These are phyloP conservation scores for Tulasnella sp. DNA, from an alignment of 768 basidiomycete species.

Conservation along the genomic window DNA sequence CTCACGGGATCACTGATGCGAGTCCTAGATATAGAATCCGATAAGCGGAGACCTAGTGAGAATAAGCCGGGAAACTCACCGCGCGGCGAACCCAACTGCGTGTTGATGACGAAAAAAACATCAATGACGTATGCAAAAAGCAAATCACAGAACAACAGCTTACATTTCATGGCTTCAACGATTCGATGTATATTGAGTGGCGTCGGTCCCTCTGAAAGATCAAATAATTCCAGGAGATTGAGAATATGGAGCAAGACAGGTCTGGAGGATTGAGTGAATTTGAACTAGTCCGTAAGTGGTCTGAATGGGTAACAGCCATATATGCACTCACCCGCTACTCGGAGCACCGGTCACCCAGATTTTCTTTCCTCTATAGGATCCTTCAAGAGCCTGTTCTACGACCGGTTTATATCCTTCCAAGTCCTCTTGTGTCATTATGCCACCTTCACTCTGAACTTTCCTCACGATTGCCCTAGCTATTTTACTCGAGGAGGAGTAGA, in stretches of 20 bases:
- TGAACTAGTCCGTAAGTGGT: too few relatives aligned
- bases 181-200: constrained; percentile 62
- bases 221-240: constrained; percentile 76
- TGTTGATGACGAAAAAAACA: not conserved
- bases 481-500: constrained; percentile 50
- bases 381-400: constrained; percentile 58
- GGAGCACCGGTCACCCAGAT: constrained; percentile 81
- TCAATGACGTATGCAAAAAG: constrained; percentile 8
- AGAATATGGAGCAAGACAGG: constrained; percentile 83
- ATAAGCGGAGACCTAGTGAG: not conserved
- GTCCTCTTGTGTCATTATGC: constrained; percentile 67
- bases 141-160: constrained; percentile 20
- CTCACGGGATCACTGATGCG: constrained; percentile 70
- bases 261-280: constrained; percentile 44
- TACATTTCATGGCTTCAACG: constrained; percentile 76
- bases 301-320: not conserved
- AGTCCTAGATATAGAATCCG: constrained; percentile 39
- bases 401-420: constrained; percentile 54
- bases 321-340: constrained; percentile 26
- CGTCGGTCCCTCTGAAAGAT: constrained; percentile 36
- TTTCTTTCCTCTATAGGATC: constrained; percentile 61
- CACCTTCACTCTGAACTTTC: constrained; percentile 59
- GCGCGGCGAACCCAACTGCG: constrained; percentile 51
- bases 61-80: constrained; percentile 26
- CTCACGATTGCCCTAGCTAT: constrained; percentile 68